A percentile compares a stretch with the other conserved stretches of the same genome.
Evolutionary conservation across 2,329 filamentous ascomycete species (phyloP).

Genomic region (Aspergillus sergii): DNA sequence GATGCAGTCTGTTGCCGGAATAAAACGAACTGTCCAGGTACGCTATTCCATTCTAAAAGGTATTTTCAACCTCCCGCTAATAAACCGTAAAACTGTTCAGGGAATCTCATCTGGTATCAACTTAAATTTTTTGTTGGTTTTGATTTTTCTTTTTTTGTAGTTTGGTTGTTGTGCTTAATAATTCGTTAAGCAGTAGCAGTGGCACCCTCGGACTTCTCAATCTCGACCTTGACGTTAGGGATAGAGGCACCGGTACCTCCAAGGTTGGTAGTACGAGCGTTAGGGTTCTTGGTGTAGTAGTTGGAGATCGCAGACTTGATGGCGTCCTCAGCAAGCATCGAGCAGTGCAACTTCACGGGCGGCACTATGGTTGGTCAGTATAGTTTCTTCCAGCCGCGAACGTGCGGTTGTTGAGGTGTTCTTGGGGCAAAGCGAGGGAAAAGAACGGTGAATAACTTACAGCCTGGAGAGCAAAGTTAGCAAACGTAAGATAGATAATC

Average conservation of each 20-base stretch:
- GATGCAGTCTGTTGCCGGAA: conserved; percentile 19
- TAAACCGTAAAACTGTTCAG: conserved; percentile 7
- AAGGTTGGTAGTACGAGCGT: conserved; percentile 72
- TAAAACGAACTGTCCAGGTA: not conserved
- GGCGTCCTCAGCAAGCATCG: conserved; percentile 88
- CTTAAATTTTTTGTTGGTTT: conserved; percentile 14
- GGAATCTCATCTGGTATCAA: conserved; percentile 14
- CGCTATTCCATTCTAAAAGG: conserved; percentile 19
- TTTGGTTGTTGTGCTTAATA: not conserved
- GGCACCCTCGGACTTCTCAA: conserved; percentile 43
- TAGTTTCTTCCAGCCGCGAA: not conserved
- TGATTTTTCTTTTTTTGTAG: conserved; percentile 12
- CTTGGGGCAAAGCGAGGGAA: not conserved
- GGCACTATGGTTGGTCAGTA: conserved; percentile 49
- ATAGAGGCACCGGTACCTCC: conserved; percentile 72
- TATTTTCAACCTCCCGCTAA: conserved; percentile 7
- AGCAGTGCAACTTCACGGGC: conserved; percentile 88
- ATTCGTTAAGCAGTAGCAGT: conserved; percentile 27
- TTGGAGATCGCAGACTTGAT: conserved; percentile 91
- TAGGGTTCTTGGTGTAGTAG: conserved; percentile 89
- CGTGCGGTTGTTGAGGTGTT: not conserved
- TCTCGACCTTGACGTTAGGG: conserved; percentile 56
- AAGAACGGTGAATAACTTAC: not conserved
- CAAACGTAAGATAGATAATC: not conserved
- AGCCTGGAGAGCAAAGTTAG: not conserved